phyloP scores from a whole-genome alignment of 2,329 filamentous ascomycete species.

The Penicillium concentricum region DNA sequence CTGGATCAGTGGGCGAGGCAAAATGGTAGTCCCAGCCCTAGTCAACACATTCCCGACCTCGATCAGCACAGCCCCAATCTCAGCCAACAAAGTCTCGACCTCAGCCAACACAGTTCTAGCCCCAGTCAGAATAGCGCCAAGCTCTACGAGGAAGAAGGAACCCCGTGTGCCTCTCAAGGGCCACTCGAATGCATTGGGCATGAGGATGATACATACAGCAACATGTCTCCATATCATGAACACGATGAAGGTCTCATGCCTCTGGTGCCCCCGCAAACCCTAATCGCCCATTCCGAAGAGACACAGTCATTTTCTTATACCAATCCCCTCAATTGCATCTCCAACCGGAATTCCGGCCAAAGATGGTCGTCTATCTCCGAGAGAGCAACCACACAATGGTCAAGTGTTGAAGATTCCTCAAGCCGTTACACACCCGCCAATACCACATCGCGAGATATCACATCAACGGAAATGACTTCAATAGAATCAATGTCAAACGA shows the following conservation, averaged over 20 bases:
- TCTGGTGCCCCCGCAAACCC: not conserved
- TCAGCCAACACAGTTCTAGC: not conserved
- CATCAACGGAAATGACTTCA: slow-evolving; percentile 5
- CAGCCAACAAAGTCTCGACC: too few relatives aligned
- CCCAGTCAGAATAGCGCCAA: not conserved
- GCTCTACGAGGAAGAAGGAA: not conserved
- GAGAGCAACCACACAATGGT: not conserved
- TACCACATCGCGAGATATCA: slow-evolving; percentile 13
- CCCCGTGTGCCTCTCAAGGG: not conserved
- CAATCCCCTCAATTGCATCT: not conserved
- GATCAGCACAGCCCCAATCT: not conserved
- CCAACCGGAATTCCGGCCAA: not conserved
- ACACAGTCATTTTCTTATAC: not conserved
- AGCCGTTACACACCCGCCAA: slow-evolving; percentile 11
- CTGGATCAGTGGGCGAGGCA: slow-evolving; percentile 17
- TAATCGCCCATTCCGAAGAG: not conserved
- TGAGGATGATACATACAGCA: not conserved
- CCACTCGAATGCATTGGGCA: not conserved
- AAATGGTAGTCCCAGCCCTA: not conserved
- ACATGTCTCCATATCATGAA: not conserved
- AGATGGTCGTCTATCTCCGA: not conserved
- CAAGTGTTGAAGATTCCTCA: slow-evolving; percentile 1
- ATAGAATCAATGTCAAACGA: slow-evolving; percentile 12
- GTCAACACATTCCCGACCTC: not conserved
- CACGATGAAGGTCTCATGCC: not conserved